A percentile compares a stretch with the other conserved stretches of the same genome.
phyloP scores from a whole-genome alignment of 306 rosid genomes.

The Sindora glabra region DNA sequence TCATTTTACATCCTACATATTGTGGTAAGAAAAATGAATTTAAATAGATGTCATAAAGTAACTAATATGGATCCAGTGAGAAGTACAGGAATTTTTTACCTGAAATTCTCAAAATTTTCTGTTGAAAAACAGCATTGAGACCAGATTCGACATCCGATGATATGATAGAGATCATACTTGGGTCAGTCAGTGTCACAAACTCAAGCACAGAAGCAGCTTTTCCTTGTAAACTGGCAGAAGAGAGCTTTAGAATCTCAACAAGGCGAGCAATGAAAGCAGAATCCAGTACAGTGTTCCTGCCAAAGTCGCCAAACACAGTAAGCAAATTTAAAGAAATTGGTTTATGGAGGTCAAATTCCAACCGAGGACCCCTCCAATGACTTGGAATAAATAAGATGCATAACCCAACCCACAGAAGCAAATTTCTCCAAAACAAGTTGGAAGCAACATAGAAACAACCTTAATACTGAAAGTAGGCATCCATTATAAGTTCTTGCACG shows the following conservation, averaged over 20 bases:
- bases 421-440: too few species aligned
- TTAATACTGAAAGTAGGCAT: too few species aligned
- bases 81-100: slow-evolving; percentile 10
- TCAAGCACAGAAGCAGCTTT: slow-evolving; percentile 77
- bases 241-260: slow-evolving; percentile 62
- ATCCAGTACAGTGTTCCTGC: slow-evolving; percentile 61
- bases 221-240: slow-evolving; percentile 55
- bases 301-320: neutral
- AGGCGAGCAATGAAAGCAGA: slow-evolving; percentile 38
- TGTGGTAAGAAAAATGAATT: neutral
- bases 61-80: neutral
- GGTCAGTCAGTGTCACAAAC: slow-evolving; percentile 58
- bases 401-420: neutral
- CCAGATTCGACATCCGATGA: slow-evolving; percentile 57
- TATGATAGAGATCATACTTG: slow-evolving; percentile 33
- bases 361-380: neutral
- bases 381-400: neutral
- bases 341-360: too few species aligned
- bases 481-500: too few species aligned
- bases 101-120: slow-evolving; percentile 45
- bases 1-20: neutral
- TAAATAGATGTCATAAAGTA: neutral
- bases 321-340: neutral
- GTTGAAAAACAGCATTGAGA: slow-evolving; percentile 55
- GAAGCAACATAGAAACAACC: too few species aligned